Conservation (phyloP, 257 asterid genomes). For the Nicotiana undulata region DNA sequence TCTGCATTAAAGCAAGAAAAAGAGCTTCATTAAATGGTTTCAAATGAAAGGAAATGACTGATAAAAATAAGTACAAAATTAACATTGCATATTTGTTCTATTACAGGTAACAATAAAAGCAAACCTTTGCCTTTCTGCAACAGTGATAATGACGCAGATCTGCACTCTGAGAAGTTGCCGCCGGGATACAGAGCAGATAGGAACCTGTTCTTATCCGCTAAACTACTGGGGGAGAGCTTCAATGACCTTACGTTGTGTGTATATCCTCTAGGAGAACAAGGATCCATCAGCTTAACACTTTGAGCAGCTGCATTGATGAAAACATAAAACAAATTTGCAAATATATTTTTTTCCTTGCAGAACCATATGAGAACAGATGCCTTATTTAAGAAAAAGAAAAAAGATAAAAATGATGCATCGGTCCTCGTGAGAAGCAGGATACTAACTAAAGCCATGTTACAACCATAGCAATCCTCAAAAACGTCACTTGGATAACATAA, state of each 20-base stretch:
- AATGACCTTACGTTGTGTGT: slow-evolving; percentile 28
- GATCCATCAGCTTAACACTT: slow-evolving; percentile 51
- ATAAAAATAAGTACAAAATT: not conserved
- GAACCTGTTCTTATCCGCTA: slow-evolving; percentile 38
- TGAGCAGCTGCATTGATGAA: slow-evolving; percentile 44
- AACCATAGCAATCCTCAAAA: not conserved
- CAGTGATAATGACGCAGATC: slow-evolving; percentile 68
- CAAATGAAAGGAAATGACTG: not conserved
- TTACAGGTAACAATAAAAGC: slow-evolving; percentile 6
- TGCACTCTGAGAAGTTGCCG: slow-evolving; percentile 92
- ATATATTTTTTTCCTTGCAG: not conserved
- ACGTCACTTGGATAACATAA: not conserved
- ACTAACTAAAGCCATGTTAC: not conserved
- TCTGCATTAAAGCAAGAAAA: slow-evolving; percentile 38
- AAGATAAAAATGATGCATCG: not conserved
- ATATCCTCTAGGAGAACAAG: slow-evolving; percentile 93
- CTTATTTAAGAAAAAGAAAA: not conserved
- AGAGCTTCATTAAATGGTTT: slow-evolving; percentile 3
- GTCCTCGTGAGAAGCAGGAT: not conserved
- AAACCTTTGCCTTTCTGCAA: slow-evolving; percentile 88
- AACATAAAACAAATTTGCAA: slow-evolving; percentile 5
- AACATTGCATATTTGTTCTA: not conserved
- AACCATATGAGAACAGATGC: not conserved
- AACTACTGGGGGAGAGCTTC: slow-evolving; percentile 39
- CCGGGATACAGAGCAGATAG: slow-evolving; percentile 49